Base-by-base conservation (phyloP, 129 eudicot species). In the Heracleum sosnowskyi region DNA sequence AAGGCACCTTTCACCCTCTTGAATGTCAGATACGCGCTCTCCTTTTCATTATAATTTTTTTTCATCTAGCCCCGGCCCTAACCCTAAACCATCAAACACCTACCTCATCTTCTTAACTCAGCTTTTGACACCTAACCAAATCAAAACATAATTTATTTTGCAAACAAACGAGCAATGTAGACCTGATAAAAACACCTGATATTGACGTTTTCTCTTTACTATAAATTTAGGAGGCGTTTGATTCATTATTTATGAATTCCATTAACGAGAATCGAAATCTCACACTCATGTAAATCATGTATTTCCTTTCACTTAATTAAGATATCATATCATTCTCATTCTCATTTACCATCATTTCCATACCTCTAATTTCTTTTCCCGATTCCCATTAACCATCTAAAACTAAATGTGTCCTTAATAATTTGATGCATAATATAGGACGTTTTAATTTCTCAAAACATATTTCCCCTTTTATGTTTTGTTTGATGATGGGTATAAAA, bases 1-100 rank as follows among this genome's bases (percentile, higher is more conserved):
- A 60, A 60, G 68, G 68, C 68, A n/a, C 68, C 68, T 60, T 60
- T 60, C 68, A 60, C 68, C 68, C 68, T 60, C 16, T 60, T 60
- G 6, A 60, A 60, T 26, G 68, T 60, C 68, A 6, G 68, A n/a
- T 26, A 60, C 68, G 68, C 68, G 33, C 68, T n/a, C 68, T 60
- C 31, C 28, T 60, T 60, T 60, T 60, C 68, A 60, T 26, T 18
- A 18, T 4, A 47, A 3, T 3, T 51, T 24, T 22, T 7, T 20
- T n/a, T 24, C 64, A 60, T 9, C 11, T 60, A 60, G 33, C 66
- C 66, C 66, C 16, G 47, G 47, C 47, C 33, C 66, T n/a, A 57
- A n/a, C 66, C 68, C 68, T n/a, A 60, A n/a, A 60, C 68, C 68
- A 60, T 34, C 68, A 26, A 60, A 60, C 33, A 60, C 68, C 68